Evolutionary conservation across 371 early-diverging fungal species (phyloP), one percentile per base, ranked within the genome.

Genomic region (Ordospora colligata): DNA sequence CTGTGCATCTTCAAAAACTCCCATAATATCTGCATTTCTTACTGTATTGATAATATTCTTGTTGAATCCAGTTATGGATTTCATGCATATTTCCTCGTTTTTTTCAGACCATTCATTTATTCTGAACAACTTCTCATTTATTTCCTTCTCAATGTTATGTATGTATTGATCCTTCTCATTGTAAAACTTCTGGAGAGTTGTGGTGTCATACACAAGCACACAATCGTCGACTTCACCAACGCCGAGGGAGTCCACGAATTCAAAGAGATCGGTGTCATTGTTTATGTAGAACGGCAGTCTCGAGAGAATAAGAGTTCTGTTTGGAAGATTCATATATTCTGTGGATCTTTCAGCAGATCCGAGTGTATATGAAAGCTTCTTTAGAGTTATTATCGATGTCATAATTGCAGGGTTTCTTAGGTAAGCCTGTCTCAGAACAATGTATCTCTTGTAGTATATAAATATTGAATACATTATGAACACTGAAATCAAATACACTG

Each of bases 361-460:
- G 2, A 81, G 44, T 12, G 76, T 66, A 22, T 73, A 53, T 0
- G 72, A 37, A 1, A 74, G 9, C 19, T 75, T 75, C 63, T 84
- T 85, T 4, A 85, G 47, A 2, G 80, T 74, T 10, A 66, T 47
- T 9, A 84, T 76, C 2, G 86, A 80, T 23, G 82, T 82, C 46
- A 83, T 73, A 21, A 73, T 77, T n/a, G 82, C 76, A 25, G 84
- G 79, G 37, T 79, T 75, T 23, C 77, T 32, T 43, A 85, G 52
- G 63, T 82, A 84, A 43, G 82, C 32, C 76, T 85, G 86, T 63
- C 86, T 69, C 9, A 85, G 70, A 67, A 75, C 66, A 21, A 84
- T 74, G 62, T 79, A 84, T 64, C 79, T 82, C 58, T 84, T 81
- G 53, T 80, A 84, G 58, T 84, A 84, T 14, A 80, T 80, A 67